Evolutionary conservation across 768 basidiomycete species (phyloP), one percentile per base, ranked within the genome.

Genomic region (Ramaria rubella): DNA sequence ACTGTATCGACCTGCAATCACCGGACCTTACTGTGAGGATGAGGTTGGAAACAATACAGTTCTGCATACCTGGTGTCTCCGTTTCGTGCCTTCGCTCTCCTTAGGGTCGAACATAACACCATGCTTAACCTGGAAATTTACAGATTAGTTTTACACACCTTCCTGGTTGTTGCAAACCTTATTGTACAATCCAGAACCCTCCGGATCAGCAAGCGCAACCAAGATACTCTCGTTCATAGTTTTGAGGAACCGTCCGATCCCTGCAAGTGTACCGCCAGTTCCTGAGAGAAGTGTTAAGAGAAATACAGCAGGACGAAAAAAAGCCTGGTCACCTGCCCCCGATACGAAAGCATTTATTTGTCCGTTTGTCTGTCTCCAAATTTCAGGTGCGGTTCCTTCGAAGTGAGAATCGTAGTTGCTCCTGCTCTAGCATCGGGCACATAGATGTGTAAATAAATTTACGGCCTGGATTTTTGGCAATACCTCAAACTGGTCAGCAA

Each of bases 251-350:
- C 73, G 78, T 0, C 91, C 94, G 4, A 77, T 80, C 0, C 95
- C 95, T 1, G 93, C 87, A 50, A 99, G 81, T 3, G 95, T 98
- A 12, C 96, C 96, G 5, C 96, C 95, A 2, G 95, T 97, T n/a
- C 93, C 91, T 87, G 49, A 19, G 29, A 8, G 29, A 53, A 26
- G 50, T 12, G 27, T 36, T 0, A 12, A 36, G 2, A 30, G 19
- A 14, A 26, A 30, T n/a, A 33, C 30, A 24, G 2, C 9, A 38
- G 33, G 19, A 19, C 12, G 6, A n/a, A 29, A 38, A 8, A 21
- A 56, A 19, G 31, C 31, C n/a, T n/a, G 24, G 5, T 24, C 33
- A 83, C 93, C 93, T 55, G 95, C 93, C 1, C 95, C 95, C 27
- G 86, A 82, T 40, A 98, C 85, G 64, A 97, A 97, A 5, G 86